phyloP scores from a whole-genome alignment of 2,329 filamentous ascomycete species.

The Aureobasidium musti region DNA sequence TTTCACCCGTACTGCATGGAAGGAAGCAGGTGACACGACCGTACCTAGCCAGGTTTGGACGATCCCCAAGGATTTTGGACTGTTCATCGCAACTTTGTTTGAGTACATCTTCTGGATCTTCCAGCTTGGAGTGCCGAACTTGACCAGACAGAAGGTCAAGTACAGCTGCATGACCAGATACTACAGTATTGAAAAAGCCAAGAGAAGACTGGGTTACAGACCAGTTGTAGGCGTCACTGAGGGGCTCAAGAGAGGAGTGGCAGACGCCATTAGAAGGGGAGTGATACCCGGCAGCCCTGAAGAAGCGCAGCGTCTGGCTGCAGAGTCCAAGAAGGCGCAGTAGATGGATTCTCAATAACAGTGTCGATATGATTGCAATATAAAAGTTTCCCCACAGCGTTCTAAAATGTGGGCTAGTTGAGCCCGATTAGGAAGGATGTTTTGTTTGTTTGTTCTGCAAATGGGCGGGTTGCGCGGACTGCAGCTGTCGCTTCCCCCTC shows the following conservation, averaged over 20 bases:
- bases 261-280: conserved; percentile 44
- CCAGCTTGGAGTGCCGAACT: conserved; percentile 48
- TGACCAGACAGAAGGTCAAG: conserved; percentile 54
- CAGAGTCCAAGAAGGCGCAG: conserved; percentile 32
- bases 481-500: conserved; percentile 15
- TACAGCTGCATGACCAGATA: conserved; percentile 76
- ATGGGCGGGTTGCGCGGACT: neutral
- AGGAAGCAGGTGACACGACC: conserved; percentile 46
- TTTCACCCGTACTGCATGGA: conserved; percentile 52
- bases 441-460: conserved; percentile 3
- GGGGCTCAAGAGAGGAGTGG: conserved; percentile 54
- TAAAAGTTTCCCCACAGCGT: neutral
- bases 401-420: neutral
- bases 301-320: conserved; percentile 34
- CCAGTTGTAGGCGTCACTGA: conserved; percentile 68
- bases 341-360: neutral
- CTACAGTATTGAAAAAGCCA: conserved; percentile 76
- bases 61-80: conserved; percentile 46
- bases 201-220: conserved; percentile 66
- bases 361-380: neutral
- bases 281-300: conserved; percentile 41
- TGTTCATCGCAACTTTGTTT: conserved; percentile 47
- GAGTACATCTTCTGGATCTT: conserved; percentile 51
- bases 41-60: conserved; percentile 47
- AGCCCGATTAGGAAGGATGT: conserved; percentile 11